Evolutionary conservation across 441 rosid species (phyloP).

Genomic region (Brassica hybrid): DNA sequence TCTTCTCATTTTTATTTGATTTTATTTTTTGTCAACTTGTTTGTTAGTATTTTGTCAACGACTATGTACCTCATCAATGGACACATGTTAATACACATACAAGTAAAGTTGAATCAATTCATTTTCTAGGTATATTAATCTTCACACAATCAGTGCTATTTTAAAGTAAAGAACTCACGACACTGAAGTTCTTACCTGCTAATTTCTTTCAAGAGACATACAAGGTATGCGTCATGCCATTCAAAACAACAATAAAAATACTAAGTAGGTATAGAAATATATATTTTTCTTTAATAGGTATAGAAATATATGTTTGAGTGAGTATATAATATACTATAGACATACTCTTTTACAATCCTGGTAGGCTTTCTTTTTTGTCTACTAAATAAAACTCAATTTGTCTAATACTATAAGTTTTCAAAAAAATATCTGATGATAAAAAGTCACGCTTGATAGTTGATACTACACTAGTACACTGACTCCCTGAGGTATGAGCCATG

Average conservation of each 20-base stretch:
- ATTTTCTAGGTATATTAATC: neutral
- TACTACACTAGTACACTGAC: conserved; percentile 8
- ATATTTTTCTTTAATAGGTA: neutral
- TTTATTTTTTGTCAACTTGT: neutral
- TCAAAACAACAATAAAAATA: neutral
- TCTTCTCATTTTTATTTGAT: no score
- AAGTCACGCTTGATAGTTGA: neutral
- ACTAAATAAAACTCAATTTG: neutral
- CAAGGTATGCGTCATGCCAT: neutral
- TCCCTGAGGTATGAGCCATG: conserved; percentile 30
- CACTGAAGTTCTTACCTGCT: neutral
- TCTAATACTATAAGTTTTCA: neutral
- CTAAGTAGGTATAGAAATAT: neutral
- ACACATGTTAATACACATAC: neutral
- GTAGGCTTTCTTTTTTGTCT: neutral
- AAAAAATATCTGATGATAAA: neutral
- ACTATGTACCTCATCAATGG: neutral
- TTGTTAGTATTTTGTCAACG: no score
- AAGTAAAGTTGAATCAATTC: conserved; percentile 18
- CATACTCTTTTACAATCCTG: neutral
- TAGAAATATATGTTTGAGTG: neutral
- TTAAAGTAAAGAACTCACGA: neutral
- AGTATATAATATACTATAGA: neutral
- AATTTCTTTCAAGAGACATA: conserved; percentile 2
- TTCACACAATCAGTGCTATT: neutral